Percentiles rank a stretch among this genome's conserved stretches.
These are phyloP conservation scores for Ormosia emarginata DNA, from an alignment of 306 rosid genomes.

Conservation along the genomic window DNA sequence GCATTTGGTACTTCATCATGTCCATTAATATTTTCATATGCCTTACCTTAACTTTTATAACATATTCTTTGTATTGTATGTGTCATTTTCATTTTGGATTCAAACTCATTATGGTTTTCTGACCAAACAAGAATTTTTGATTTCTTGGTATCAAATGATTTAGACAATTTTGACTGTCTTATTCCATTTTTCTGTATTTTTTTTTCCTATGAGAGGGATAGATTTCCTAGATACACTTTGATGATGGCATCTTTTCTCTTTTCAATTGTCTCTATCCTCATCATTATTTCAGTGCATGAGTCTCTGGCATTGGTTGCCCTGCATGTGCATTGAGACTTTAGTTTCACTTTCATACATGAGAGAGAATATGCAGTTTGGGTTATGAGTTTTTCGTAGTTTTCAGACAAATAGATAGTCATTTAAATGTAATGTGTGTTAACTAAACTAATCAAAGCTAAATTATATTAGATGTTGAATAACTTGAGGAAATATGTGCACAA, in stretches of 20 bases:
- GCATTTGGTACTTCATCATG: slow-evolving; percentile 9
- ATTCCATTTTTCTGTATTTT: slow-evolving; percentile 1
- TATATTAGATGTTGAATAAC: slow-evolving; percentile 1
- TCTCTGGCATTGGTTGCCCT: slow-evolving; percentile 42
- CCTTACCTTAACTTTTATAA: background rate
- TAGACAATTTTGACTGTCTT: slow-evolving; percentile 27
- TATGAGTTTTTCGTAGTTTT: slow-evolving; percentile 11
- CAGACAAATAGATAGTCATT: slow-evolving; percentile 3
- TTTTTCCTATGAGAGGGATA: slow-evolving; percentile 24
- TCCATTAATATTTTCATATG: background rate
- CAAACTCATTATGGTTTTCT: slow-evolving; percentile 21
- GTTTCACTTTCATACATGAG: slow-evolving; percentile 29
- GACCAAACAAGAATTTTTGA: slow-evolving; percentile 16
- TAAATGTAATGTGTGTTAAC: slow-evolving; percentile 8
- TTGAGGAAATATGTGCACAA: background rate
- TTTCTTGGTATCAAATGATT: slow-evolving; percentile 27
- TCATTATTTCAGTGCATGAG: slow-evolving; percentile 39
- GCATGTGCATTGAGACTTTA: slow-evolving; percentile 42
- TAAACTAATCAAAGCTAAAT: slow-evolving; percentile 6
- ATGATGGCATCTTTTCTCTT: slow-evolving; percentile 38
- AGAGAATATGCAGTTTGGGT: slow-evolving; percentile 20
- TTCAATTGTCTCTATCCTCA: slow-evolving; percentile 39
- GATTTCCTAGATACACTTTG: slow-evolving; percentile 28
- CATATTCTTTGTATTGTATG: slow-evolving; percentile 6
- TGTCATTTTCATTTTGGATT: slow-evolving; percentile 31